phyloP scores from a whole-genome alignment of 305 asterid genomes.

The Solanum hybrid region DNA sequence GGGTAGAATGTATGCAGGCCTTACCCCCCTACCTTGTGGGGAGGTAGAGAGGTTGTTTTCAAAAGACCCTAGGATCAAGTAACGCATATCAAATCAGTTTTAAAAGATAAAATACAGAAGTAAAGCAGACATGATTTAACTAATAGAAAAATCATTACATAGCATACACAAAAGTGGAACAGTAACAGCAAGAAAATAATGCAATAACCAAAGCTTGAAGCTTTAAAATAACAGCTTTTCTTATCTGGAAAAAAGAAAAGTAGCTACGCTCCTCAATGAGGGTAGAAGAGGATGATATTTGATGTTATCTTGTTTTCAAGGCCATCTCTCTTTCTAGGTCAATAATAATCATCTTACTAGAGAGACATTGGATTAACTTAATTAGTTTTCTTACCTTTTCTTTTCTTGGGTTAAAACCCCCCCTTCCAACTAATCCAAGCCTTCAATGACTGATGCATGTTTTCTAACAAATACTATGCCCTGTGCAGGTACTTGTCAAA shows the following conservation, averaged over 20 bases:
- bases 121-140: not conserved
- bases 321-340: not conserved
- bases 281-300: not conserved
- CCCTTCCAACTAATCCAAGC: no score
- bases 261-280: not conserved
- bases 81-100: not conserved
- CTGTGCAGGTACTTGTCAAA: no score
- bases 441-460: no score
- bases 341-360: not conserved
- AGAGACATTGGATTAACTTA: not conserved
- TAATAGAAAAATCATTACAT: not conserved
- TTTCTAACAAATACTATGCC: no score
- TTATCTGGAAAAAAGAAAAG: not conserved
- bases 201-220: not conserved
- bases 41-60: not conserved
- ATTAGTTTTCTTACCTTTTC: not conserved
- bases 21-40: not conserved
- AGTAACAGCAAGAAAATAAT: not conserved
- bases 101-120: not conserved
- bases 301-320: not conserved
- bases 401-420: not conserved
- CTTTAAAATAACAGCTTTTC: not conserved
- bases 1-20: not conserved
- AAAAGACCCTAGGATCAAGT: not conserved
- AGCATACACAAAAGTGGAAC: not conserved